Evolutionary conservation across 2,329 filamentous ascomycete genomes (phyloP), one percentile per base, ranked within the genome.

Genomic region (Diplodia sapinea): DNA sequence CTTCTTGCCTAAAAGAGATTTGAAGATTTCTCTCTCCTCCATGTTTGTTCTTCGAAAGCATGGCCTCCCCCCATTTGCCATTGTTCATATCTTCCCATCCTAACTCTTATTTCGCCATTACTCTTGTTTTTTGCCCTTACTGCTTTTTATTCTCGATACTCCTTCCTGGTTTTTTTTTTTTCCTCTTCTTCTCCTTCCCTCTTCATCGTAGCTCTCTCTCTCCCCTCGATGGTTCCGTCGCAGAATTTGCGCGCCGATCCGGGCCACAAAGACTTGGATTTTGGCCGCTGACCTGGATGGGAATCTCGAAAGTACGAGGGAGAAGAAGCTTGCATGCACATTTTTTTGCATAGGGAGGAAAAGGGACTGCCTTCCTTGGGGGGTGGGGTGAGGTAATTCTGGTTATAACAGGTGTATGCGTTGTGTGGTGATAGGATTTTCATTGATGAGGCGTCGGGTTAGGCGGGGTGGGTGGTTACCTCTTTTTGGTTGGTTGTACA

Each of bases 91-190:
- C 50, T 40, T 51, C n/a, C 15, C 20, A 33, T 12, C 33, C 7
- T 5, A 33, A 3, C 54, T 68, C n/a, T 47, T 9, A 47, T 7
- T 47, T 47, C 43, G 17, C 11, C 13, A 20, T 47, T 11, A 47
- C n/a, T 47, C 20, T 47, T 67, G 15, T 20, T 52, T 71, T 50
- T 59, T 66, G 61, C 38, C 49, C 47, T 40, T 62, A 33, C 50
- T 52, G 33, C 54, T n/a, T 26, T 51, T 51, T 49, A 38, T 51
- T 31, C 4, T 29, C 26, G 15, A 23, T 50, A 7, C 15, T 38
- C 20, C 36, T 50, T 11, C 33, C 11, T 51, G 7, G n/a, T n/a
- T n/a, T n/a, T n/a, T 51, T 51, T 38, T 38, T 29, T 51, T 9
- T 26, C 5, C 13, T 51, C 11, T 11, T 26, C 43, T 50, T 29